Base-by-base conservation (phyloP, 2,329 filamentous ascomycete genomes). In the Myriosclerotinia scirpicola region DNA sequence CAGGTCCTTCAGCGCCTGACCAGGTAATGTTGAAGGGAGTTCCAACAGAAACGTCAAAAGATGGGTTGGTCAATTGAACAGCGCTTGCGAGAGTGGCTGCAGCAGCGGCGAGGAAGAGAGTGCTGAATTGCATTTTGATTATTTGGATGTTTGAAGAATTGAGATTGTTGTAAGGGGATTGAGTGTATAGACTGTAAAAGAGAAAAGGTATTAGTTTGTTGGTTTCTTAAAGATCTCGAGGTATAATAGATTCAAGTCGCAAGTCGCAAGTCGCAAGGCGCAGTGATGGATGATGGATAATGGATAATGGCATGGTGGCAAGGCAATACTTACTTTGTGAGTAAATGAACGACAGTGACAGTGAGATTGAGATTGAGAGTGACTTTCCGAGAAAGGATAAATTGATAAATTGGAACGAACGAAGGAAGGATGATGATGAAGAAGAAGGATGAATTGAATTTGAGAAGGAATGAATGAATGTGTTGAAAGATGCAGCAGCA, bases 41-140 rank as follows among this genome's bases (percentile, higher is more conserved):
- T 11, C 73, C 73, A 44, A 70, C 71, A 20, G 66, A 68, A 55
- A 76, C 64, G 2, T 55, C 65, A 64, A 73, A 75, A n/a, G 64
- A 50, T 4, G 70, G 22, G 55, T 73, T 76, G 56, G 73, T 75
- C 68, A 76, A 69, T 20, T 69, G 17, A 20, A 68, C 70, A 1
- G 73, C 72, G n/a, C 68, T 67, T 59, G 66, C 70, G 36, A 71
- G 55, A 11, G 69, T 67, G 46, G 71, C 65, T 12, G 71, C 68
- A 9, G 69, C 68, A 34, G 71, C 69, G 12, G 72, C 69, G 62
- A 73, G 9, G 60, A 75, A 67, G 65, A 72, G n/a, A 55, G 53
- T 70, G 36, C 70, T 67, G 73, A 75, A 75, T 69, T 73, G 70
- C 75, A 76, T 76, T 59, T 73, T 75, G 54, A 63, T 42, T 34